Conservation (phyloP, 352 stramenopile species). For the Blastocystis hominis region DNA sequence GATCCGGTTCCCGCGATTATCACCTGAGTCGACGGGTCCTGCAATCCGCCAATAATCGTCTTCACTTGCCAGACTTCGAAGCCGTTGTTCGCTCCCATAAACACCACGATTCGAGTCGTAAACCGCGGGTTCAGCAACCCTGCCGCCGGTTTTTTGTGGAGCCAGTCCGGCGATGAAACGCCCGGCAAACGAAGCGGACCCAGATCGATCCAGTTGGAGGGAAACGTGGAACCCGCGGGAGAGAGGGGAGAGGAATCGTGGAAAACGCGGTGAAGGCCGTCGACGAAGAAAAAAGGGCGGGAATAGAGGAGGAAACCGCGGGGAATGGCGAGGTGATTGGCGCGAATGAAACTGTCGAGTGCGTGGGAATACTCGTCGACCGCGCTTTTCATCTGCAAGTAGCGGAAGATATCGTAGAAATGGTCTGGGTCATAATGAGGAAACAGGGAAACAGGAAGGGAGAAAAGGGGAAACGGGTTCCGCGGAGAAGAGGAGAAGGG, state of each 20-base stretch:
- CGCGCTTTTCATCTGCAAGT: neutral
- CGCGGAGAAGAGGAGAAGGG: conserved; percentile 3
- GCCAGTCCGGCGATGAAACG: neutral
- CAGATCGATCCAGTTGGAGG: neutral
- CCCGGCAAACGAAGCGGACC: neutral
- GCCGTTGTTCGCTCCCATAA: neutral
- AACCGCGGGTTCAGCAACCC: neutral
- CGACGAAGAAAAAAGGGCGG: neutral
- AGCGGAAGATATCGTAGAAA: neutral
- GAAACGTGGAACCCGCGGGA: neutral
- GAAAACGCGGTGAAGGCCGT: neutral
- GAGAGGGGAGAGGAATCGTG: neutral
- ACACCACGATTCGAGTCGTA: neutral
- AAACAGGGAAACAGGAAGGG: neutral
- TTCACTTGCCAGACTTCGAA: conserved; percentile 43
- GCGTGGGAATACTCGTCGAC: neutral
- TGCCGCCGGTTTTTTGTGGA: neutral
- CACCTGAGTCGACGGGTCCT: conserved; percentile 12
- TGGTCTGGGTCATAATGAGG: neutral
- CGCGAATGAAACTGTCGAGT: neutral
- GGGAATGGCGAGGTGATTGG: neutral
- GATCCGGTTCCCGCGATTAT: neutral
- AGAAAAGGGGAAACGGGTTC: neutral
- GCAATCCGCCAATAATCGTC: conserved; percentile 6
- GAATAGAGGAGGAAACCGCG: conserved; percentile 10